These are phyloP conservation scores for Colletotrichum chrysophilum DNA, from an alignment of 2,329 filamentous ascomycete genomes.

Conservation along the genomic window DNA sequence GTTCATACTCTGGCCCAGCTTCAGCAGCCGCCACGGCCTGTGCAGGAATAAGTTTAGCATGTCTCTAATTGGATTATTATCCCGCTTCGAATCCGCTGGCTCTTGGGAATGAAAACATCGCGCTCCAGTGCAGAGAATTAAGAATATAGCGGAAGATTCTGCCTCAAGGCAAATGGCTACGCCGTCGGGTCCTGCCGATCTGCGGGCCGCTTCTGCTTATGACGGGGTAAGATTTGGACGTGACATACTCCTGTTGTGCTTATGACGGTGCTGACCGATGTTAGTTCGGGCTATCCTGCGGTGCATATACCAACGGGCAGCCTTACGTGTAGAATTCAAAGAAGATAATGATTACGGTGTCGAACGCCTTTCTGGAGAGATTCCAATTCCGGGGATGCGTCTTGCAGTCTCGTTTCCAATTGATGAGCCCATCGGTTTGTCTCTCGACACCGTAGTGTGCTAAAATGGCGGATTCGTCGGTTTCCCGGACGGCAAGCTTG, in stretches of 20 bases:
- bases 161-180: background rate
- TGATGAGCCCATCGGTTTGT: slow-evolving; percentile 3
- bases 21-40: slow-evolving; percentile 18
- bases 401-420: slow-evolving; percentile 5
- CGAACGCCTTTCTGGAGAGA: slow-evolving; percentile 22
- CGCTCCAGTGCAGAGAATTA: background rate
- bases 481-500: background rate
- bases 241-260: slow-evolving; percentile 14
- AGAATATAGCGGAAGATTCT: background rate
- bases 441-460: slow-evolving; percentile 10
- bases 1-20: background rate
- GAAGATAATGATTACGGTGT: slow-evolving; percentile 23
- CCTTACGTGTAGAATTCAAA: slow-evolving; percentile 28
- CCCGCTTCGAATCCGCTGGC: background rate
- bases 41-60: background rate
- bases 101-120: background rate
- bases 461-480: background rate
- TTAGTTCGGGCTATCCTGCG: background rate
- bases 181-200: background rate
- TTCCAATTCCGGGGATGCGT: slow-evolving; percentile 25
- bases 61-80: background rate
- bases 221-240: too few relatives aligned
- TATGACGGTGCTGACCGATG: slow-evolving; percentile 1
- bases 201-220: background rate
- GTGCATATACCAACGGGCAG: background rate